Percentiles rank a stretch among this genome's conserved stretches.
phyloP scores from a whole-genome alignment of 1,284 basidiomycete genomes.

The Papiliotrema nemorosa region DNA sequence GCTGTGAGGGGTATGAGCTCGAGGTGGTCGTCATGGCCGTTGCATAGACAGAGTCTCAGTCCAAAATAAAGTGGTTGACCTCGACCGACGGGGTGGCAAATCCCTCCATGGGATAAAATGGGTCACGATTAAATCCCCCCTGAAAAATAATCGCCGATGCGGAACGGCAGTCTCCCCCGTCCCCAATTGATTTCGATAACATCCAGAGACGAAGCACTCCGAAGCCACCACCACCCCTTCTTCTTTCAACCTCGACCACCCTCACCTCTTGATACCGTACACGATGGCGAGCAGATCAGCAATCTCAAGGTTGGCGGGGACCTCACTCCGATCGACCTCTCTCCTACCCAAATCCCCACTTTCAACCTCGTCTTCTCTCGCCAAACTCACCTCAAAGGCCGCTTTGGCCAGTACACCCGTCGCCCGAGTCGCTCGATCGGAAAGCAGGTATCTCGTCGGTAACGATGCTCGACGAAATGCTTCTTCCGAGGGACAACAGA shows the following conservation, averaged over 20 bases:
- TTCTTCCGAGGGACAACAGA: constrained; percentile 30
- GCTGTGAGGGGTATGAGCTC: too few species aligned
- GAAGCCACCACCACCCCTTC: constrained; percentile 2
- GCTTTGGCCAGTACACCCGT: constrained; percentile 42
- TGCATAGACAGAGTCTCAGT: too few species aligned
- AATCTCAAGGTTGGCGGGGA: constrained; percentile 10
- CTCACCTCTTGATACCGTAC: constrained; percentile 3
- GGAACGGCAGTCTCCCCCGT: constrained; percentile 1
- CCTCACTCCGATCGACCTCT: constrained; percentile 5
- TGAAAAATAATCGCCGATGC: neutral
- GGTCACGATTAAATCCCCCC: constrained; percentile 2
- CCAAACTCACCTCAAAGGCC: constrained; percentile 33
- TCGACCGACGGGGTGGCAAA: neutral
- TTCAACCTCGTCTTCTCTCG: constrained; percentile 22
- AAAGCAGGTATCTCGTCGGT: constrained; percentile 29
- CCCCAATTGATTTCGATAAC: neutral
- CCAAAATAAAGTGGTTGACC: too few species aligned
- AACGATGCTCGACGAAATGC: constrained; percentile 27
- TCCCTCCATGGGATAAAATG: constrained; percentile 5
- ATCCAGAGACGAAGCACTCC: neutral
- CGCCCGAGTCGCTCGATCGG: constrained; percentile 35
- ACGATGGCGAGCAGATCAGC: constrained; percentile 28
- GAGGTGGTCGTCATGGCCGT: too few species aligned
- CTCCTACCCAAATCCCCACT: too few species aligned
- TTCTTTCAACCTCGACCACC: neutral